Base-by-base conservation (phyloP, 176 grass and related monocot genomes). In the Calamus simplicifolius region DNA sequence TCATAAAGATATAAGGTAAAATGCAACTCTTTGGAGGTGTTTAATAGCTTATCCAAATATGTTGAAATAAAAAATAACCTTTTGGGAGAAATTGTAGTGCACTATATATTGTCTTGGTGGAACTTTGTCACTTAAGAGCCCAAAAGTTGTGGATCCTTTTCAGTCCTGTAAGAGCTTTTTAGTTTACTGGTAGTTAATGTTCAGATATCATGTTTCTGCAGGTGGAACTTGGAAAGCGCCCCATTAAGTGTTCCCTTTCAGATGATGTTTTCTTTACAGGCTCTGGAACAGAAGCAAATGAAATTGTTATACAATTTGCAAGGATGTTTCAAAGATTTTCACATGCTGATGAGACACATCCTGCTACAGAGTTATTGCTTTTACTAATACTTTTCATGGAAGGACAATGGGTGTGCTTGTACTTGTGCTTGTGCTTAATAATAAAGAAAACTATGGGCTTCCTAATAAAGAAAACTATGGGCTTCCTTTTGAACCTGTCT, bases 231-330 rank as follows among this genome's bases (percentile, higher is more conserved):
- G 92, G 74, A 49, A 84, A 91, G 53, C 69, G 75, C 48, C 87
- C 91, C 17, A 80, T 97, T 19, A 72, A 85, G 59, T 72, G 67
- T 15, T 90, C 86, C 31, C 90, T 96, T 65, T 86, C 91, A 2
- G 91, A 96, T 78, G 77, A 74, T 7, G 80, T 64, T 16, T 97
- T 97, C 78, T 88, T 91, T 27, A 61, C 81, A 54, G 91, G 82
- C 69, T 78, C 83, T 5, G 92, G 87, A 67, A 97, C 87, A 3
- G 92, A 97, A 80, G 92, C 92, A 62, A 97, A 97, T 51, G 92
- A 97, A 72, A 87, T 80, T 12, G 92, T 87, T 16, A 97, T 97
- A 75, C 90, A 97, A 52, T 90, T 97, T 75, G 19, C 92, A 19
- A 65, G 87, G 23, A 97, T 91, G 77, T 97, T 80, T 66, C 92